Evolutionary conservation across 768 basidiomycete genomes (phyloP).

Genomic region (Termitomyces sp.): DNA sequence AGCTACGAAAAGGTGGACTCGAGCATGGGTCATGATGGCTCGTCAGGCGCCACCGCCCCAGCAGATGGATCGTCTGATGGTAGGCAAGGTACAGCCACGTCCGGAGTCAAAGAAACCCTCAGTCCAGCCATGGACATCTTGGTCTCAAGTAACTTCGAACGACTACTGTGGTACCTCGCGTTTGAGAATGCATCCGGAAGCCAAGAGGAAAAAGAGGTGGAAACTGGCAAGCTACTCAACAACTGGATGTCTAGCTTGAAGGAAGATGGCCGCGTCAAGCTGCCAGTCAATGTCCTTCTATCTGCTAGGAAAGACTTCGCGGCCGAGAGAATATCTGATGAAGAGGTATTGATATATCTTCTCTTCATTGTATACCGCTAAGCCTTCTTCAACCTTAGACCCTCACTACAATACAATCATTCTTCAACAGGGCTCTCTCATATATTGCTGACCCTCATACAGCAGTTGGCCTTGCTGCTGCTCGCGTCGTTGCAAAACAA

Average conservation of each 20-base stretch:
- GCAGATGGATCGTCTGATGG: slow-evolving; percentile 52
- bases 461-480: slow-evolving; percentile 85
- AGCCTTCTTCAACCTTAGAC: slow-evolving; percentile 55
- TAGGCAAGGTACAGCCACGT: slow-evolving; percentile 43
- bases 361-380: background rate
- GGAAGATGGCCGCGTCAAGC: slow-evolving; percentile 67
- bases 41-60: slow-evolving; percentile 28
- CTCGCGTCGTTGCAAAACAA: slow-evolving; percentile 50
- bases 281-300: slow-evolving; percentile 67
- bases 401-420: slow-evolving; percentile 70
- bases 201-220: slow-evolving; percentile 33
- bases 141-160: slow-evolving; percentile 96
- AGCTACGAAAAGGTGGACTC: slow-evolving; percentile 84
- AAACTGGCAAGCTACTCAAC: slow-evolving; percentile 61
- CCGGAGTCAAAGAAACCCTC: slow-evolving; percentile 85
- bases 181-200: slow-evolving; percentile 49
- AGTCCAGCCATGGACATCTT: slow-evolving; percentile 99
- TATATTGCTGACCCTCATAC: slow-evolving; percentile 97
- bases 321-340: slow-evolving; percentile 83
- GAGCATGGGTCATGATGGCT: slow-evolving; percentile 23
- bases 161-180: slow-evolving; percentile 93
- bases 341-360: slow-evolving; percentile 49
- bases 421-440: slow-evolving; percentile 52
- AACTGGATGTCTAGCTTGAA: slow-evolving; percentile 91
- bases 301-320: slow-evolving; percentile 79